Conservation (phyloP, 2,329 filamentous ascomycete genomes). For the Diplodia sapinea region DNA sequence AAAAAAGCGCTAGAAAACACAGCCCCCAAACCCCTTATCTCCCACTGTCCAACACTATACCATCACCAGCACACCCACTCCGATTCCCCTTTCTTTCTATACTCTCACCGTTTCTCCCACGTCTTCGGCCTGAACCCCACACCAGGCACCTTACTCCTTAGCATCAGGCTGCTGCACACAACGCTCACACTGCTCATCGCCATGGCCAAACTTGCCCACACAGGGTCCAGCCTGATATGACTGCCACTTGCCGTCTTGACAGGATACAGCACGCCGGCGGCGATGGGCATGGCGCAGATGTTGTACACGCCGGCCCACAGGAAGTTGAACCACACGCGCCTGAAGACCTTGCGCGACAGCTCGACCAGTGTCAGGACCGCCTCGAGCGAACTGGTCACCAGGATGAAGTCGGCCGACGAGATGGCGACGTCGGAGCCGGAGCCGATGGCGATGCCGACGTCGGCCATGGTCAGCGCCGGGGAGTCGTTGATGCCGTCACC, state of each 20-base stretch:
- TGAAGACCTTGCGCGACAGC: conserved; percentile 74
- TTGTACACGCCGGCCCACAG: conserved; percentile 87
- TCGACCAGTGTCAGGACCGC: conserved; percentile 75
- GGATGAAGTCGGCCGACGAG: conserved; percentile 79
- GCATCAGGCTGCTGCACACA: conserved; percentile 76
- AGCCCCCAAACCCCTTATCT: background rate
- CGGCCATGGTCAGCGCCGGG: conserved; percentile 77
- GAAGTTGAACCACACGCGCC: conserved; percentile 83
- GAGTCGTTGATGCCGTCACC: conserved; percentile 89
- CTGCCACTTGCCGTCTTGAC: conserved; percentile 55
- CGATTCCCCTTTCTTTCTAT: no score
- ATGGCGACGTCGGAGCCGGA: conserved; percentile 83
- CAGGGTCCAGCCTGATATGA: conserved; percentile 72
- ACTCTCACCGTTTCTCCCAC: background rate
- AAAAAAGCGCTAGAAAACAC: background rate
- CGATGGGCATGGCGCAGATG: conserved; percentile 75
- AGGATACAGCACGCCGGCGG: conserved; percentile 78
- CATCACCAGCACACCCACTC: background rate
- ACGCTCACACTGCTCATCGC: conserved; percentile 90
- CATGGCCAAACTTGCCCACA: conserved; percentile 92
- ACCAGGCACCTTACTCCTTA: conserved; percentile 61
- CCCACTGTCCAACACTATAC: background rate
- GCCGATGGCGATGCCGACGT: conserved; percentile 82
- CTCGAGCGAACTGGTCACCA: conserved; percentile 72
- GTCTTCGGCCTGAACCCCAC: conserved; percentile 48